These are phyloP conservation scores for Dactylellina drechsleri DNA, from an alignment of 2,329 filamentous ascomycete species.

Conservation along the genomic window DNA sequence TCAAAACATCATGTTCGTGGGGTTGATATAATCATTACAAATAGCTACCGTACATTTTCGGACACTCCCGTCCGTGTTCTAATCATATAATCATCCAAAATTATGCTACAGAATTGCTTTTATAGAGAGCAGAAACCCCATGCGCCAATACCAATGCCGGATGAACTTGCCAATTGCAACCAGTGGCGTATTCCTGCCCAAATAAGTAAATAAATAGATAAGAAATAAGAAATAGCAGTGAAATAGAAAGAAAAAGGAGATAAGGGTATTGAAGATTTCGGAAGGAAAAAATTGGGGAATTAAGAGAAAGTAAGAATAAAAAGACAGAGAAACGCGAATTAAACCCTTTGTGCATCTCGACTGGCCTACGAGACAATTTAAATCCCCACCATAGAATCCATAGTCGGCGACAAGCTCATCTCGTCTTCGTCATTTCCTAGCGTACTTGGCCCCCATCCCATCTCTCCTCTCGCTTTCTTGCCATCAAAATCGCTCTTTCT, in stretches of 20 bases:
- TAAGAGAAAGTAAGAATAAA: slow-evolving; percentile 5
- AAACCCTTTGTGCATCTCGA: no score
- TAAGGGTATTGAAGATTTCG: no score
- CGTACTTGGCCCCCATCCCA: slow-evolving; percentile 47
- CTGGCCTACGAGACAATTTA: background rate
- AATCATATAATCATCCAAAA: no score
- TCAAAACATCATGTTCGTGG: no score
- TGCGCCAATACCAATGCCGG: no score
- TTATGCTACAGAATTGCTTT: no score
- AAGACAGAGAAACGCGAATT: slow-evolving; percentile 1
- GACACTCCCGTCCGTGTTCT: no score
- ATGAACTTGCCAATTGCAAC: background rate
- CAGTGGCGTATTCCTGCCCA: background rate
- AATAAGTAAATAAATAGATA: background rate
- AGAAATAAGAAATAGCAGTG: background rate
- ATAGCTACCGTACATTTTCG: no score
- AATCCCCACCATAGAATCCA: background rate
- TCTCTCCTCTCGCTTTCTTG: slow-evolving; percentile 38
- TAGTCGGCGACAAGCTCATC: slow-evolving; percentile 36
- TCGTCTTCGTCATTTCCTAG: slow-evolving; percentile 46
- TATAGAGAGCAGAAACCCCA: no score
- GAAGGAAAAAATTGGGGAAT: no score
- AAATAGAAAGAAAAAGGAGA: background rate
- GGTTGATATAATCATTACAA: no score
- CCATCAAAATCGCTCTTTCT: slow-evolving; percentile 46